Conservation (phyloP, 441 rosid species). For the Francoa sonchifolia region DNA sequence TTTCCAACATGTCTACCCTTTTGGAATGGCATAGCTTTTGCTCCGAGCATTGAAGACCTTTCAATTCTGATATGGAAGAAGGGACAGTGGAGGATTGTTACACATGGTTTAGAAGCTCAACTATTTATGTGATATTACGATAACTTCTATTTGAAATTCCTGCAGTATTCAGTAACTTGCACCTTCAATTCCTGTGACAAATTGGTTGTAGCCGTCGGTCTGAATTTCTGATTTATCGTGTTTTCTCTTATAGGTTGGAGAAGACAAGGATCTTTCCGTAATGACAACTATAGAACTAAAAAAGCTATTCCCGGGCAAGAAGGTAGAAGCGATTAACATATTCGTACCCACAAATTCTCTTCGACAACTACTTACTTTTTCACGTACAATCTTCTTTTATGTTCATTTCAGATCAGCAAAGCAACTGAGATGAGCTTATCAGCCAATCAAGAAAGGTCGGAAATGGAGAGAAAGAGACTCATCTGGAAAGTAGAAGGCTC, state of each 20-base stretch:
- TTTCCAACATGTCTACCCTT: too few species aligned
- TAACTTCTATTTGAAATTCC: too few species aligned
- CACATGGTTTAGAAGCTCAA: too few species aligned
- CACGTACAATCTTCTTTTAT: not conserved
- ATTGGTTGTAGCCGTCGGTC: too few species aligned
- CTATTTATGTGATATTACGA: too few species aligned
- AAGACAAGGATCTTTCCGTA: constrained; percentile 15
- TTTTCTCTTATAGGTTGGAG: constrained; percentile 19
- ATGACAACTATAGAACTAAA: constrained; percentile 14
- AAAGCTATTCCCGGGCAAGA: constrained; percentile 16
- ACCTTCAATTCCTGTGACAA: too few species aligned
- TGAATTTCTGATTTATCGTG: too few species aligned
- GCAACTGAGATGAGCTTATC: constrained; percentile 68
- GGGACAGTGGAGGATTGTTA: too few species aligned
- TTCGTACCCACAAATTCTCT: not conserved
- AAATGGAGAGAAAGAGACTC: constrained; percentile 77
- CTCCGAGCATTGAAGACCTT: too few species aligned
- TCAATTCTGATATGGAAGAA: too few species aligned
- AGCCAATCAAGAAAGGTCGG: constrained; percentile 72
- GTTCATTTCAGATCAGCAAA: constrained; percentile 34
- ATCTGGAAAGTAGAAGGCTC: constrained; percentile 56
- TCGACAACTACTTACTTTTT: not conserved
- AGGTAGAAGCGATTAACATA: constrained; percentile 19
- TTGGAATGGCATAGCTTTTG: too few species aligned
- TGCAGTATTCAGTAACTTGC: too few species aligned